phyloP scores from a whole-genome alignment of 2,329 filamentous ascomycete species.

The Trichoderma atrobrunneum region DNA sequence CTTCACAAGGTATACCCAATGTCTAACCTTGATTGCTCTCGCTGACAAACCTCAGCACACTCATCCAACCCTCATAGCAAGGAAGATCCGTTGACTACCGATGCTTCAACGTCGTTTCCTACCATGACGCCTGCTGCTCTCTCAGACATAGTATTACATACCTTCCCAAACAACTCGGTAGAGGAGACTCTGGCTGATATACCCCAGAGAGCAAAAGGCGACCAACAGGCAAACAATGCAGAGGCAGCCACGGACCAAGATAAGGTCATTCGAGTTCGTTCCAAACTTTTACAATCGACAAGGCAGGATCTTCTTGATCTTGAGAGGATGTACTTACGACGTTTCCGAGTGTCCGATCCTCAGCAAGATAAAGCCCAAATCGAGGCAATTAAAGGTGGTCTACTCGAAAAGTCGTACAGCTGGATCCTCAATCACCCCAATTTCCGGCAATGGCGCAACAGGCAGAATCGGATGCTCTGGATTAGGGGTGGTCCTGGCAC shows the following conservation, averaged over 20 bases:
- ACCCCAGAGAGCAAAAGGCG: too few relatives aligned
- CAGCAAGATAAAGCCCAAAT: background rate
- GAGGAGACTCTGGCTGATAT: too few relatives aligned
- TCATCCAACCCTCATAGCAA: background rate
- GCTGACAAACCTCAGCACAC: background rate
- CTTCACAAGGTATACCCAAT: background rate
- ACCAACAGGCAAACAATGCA: too few relatives aligned
- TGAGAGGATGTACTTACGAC: too few relatives aligned
- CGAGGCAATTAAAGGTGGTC: rapidly evolving
- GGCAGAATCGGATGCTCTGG: background rate
- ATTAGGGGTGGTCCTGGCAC: background rate
- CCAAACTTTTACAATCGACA: background rate
- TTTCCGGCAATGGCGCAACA: background rate
- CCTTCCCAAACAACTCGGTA: too few relatives aligned
- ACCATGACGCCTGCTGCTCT: too few relatives aligned
- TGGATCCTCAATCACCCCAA: background rate
- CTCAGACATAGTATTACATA: too few relatives aligned
- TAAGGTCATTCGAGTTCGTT: background rate
- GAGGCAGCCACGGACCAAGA: too few relatives aligned
- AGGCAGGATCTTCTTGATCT: too few relatives aligned
- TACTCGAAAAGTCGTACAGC: background rate
- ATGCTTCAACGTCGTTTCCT: too few relatives aligned
- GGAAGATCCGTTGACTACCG: background rate
- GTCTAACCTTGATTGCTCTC: too few relatives aligned
- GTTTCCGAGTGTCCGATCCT: background rate